Evolutionary conservation across 768 basidiomycete species (phyloP).

Genomic region (Leccinum obscurum): DNA sequence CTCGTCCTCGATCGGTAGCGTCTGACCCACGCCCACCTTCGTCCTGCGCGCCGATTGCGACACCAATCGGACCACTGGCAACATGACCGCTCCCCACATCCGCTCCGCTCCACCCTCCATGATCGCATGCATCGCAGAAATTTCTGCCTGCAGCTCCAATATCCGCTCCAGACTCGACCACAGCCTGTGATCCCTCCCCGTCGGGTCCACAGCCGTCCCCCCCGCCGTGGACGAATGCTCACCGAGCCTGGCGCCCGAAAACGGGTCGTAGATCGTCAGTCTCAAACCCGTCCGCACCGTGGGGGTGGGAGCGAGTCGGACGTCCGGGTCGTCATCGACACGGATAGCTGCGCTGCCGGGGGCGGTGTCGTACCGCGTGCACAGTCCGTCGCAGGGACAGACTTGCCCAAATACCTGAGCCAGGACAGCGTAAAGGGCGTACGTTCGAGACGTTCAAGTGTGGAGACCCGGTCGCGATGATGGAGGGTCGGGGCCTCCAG

Average conservation of each 20-base stretch:
- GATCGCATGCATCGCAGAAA: slow-evolving; percentile 69
- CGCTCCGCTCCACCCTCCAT: slow-evolving; percentile 53
- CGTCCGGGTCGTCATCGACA: slow-evolving; percentile 8
- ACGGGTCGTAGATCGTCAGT: slow-evolving; percentile 33
- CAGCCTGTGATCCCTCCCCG: slow-evolving; percentile 48
- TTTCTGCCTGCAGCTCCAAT: slow-evolving; percentile 69
- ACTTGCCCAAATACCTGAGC: slow-evolving; percentile 38
- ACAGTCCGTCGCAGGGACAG: slow-evolving; percentile 5
- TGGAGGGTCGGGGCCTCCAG: slow-evolving; percentile 4
- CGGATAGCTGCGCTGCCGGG: slow-evolving; percentile 9
- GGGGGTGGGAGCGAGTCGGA: slow-evolving; percentile 16
- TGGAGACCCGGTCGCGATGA: background rate
- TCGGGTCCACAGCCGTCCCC: slow-evolving; percentile 9
- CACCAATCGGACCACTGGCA: background rate
- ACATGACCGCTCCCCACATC: slow-evolving; percentile 7
- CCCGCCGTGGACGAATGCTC: slow-evolving; percentile 16
- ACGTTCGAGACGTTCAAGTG: slow-evolving; percentile 1
- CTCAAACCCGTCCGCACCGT: slow-evolving; percentile 7
- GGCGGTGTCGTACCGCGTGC: background rate
- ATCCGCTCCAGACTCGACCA: slow-evolving; percentile 71
- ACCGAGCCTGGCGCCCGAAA: slow-evolving; percentile 30
- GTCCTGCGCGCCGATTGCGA: background rate
- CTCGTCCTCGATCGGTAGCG: slow-evolving; percentile 31
- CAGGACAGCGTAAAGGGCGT: slow-evolving; percentile 46
- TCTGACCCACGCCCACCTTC: slow-evolving; percentile 33